Conservation (phyloP, 2,329 filamentous ascomycete genomes). For the Alternaria sp. region DNA sequence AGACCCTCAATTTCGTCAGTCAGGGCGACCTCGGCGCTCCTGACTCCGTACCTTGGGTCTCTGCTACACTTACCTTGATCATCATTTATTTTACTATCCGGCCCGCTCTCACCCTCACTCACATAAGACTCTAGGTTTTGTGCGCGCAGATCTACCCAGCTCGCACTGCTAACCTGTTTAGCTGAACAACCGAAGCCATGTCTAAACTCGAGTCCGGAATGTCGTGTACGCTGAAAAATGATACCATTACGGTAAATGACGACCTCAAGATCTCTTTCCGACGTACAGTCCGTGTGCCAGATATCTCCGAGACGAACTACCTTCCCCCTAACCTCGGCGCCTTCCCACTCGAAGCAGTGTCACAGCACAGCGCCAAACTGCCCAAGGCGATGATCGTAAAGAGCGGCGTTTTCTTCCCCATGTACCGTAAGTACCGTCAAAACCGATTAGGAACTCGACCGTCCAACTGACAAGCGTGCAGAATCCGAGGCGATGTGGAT, state of each 20-base stretch:
- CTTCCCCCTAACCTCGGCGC: constrained; percentile 20
- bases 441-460: too few relatives aligned
- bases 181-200: not conserved
- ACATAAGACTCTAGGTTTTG: not conserved
- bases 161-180: not conserved
- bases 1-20: not conserved
- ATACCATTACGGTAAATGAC: constrained; percentile 9
- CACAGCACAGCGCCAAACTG: constrained; percentile 39
- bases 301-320: constrained; percentile 38
- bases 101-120: not conserved
- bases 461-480: not conserved
- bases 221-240: not conserved
- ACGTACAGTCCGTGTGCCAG: constrained; percentile 24
- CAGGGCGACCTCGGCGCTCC: not conserved
- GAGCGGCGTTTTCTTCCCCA: constrained; percentile 56
- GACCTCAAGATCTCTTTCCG: constrained; percentile 23
- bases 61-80: not conserved
- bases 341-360: constrained; percentile 18
- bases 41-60: not conserved
- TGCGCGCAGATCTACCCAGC: not conserved
- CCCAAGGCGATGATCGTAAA: constrained; percentile 47
- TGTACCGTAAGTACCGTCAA: constrained; percentile 54
- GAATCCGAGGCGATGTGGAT: constrained; percentile 56
- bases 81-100: not conserved
- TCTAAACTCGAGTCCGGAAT: not conserved